Percentiles rank a stretch among this genome's conserved stretches.
These are phyloP conservation scores for Eleusine indica DNA, from an alignment of 176 grass and related monocot genomes.

Conservation along the genomic window DNA sequence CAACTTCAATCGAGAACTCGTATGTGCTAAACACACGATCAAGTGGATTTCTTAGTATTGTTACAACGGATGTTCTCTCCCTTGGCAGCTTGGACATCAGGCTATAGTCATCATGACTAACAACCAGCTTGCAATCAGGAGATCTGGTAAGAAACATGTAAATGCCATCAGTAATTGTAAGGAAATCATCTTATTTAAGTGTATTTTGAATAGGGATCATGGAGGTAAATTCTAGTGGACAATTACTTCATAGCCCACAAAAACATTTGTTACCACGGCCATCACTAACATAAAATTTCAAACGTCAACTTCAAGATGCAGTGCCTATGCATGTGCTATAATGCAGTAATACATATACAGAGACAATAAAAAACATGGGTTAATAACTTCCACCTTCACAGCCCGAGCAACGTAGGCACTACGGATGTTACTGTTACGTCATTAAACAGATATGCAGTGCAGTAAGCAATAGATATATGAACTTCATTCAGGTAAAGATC, in stretches of 20 bases:
- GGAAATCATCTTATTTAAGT: conserved; percentile 20
- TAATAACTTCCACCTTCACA: not conserved
- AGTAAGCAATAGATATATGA: not conserved
- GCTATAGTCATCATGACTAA: conserved; percentile 98
- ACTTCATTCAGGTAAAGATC: not conserved
- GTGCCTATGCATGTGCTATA: not conserved
- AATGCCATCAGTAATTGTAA: conserved; percentile 28
- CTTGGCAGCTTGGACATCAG: conserved; percentile 82
- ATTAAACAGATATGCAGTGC: not conserved
- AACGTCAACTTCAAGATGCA: not conserved
- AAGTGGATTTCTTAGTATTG: conserved; percentile 87
- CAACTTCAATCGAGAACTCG: conserved; percentile 96
- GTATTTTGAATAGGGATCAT: not conserved
- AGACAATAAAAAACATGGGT: not conserved
- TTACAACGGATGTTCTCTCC: conserved; percentile 88
- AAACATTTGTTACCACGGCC: not conserved
- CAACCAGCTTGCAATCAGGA: conserved; percentile 95
- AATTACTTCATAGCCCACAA: not conserved
- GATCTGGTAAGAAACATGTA: conserved; percentile 51
- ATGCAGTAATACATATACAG: conserved; percentile 14
- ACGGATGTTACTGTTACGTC: not conserved
- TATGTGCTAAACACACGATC: conserved; percentile 97
- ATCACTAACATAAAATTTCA: not conserved
- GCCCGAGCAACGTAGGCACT: not conserved
- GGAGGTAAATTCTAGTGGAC: not conserved